Percentiles rank a stretch among this genome's conserved stretches.
Conservation (phyloP, 176 grass and related monocot genomes). For the Puccinellia tenuiflora region DNA sequence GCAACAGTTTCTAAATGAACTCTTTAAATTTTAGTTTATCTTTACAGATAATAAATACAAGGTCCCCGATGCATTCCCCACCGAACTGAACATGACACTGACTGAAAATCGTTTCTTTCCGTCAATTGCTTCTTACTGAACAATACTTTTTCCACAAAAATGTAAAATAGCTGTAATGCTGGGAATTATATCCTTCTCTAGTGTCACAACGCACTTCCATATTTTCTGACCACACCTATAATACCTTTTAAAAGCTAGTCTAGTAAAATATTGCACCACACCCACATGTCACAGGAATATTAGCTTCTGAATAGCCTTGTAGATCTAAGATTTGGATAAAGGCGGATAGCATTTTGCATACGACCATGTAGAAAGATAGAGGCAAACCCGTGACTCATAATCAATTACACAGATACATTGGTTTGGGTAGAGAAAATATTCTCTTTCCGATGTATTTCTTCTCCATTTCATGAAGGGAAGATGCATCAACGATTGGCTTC, state of each 20-base stretch:
- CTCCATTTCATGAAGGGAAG: background rate
- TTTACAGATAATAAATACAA: background rate
- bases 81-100: background rate
- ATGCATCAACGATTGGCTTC: background rate
- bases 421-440: constrained; percentile 20
- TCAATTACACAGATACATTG: constrained; percentile 1
- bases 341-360: background rate
- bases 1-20: background rate
- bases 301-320: background rate
- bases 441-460: background rate
- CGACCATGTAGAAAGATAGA: background rate
- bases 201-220: background rate
- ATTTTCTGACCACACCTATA: background rate
- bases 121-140: background rate
- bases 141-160: background rate
- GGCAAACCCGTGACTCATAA: background rate
- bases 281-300: constrained; percentile 10
- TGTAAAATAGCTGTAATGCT: background rate
- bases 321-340: background rate
- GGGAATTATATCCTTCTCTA: background rate
- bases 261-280: background rate
- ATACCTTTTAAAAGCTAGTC: background rate
- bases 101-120: background rate
- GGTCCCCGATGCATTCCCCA: background rate
- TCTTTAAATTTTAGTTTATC: background rate